phyloP scores from a whole-genome alignment of 495 filamentous ascomycete species.

The Bryoglossum gracile region DNA sequence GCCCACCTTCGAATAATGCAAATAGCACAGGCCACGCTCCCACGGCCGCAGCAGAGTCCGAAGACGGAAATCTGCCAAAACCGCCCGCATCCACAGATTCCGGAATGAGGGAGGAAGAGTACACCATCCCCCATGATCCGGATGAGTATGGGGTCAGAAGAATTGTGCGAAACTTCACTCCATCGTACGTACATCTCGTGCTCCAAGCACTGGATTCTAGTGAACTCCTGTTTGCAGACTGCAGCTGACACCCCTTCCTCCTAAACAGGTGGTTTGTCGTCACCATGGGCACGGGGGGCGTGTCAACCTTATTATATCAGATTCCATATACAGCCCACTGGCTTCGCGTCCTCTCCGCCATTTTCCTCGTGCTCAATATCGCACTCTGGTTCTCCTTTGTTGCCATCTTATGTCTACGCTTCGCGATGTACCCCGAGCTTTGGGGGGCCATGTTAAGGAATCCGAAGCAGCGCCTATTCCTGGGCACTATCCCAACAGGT shows the following conservation, averaged over 20 bases:
- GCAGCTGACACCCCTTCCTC: too few relatives aligned
- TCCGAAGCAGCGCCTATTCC: constrained; percentile 51
- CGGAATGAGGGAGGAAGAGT: too few relatives aligned
- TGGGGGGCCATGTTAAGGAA: constrained; percentile 48
- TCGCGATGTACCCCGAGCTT: constrained; percentile 48
- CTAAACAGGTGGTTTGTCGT: constrained; percentile 42
- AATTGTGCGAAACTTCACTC: constrained; percentile 42
- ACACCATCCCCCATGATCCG: too few relatives aligned
- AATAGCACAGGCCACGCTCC: too few relatives aligned
- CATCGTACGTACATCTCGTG: too few relatives aligned
- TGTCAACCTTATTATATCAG: constrained; percentile 48
- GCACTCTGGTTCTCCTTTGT: constrained; percentile 38
- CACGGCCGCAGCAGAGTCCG: too few relatives aligned
- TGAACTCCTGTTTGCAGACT: too few relatives aligned
- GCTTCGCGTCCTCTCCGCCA: constrained; percentile 44
- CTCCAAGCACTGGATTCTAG: too few relatives aligned
- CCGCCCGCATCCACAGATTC: too few relatives aligned
- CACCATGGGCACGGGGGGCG: constrained; percentile 61
- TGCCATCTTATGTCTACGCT: constrained; percentile 44
- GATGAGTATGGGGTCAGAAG: constrained; percentile 2
- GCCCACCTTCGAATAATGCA: too few relatives aligned
- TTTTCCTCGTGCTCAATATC: constrained; percentile 48
- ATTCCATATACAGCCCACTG: constrained; percentile 48
- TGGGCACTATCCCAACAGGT: constrained; percentile 55
- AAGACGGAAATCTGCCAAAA: too few relatives aligned